phyloP scores from a whole-genome alignment of 768 basidiomycete genomes.

The Dioszegia crocea region DNA sequence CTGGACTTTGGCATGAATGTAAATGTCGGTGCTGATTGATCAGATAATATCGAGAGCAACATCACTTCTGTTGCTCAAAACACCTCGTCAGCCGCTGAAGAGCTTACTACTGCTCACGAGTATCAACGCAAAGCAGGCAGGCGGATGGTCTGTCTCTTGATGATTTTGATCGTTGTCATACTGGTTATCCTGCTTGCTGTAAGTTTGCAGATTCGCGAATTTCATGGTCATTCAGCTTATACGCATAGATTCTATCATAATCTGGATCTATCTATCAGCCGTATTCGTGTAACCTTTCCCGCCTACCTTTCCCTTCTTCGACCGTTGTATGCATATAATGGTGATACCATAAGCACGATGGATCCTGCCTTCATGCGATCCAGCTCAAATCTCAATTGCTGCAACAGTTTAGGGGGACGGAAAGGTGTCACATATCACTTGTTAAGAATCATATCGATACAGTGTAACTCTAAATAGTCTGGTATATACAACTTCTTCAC shows the following conservation, averaged over 20 bases:
- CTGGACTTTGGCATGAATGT: background rate
- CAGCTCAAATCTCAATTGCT: no score
- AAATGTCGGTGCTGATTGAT: background rate
- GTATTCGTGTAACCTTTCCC: background rate
- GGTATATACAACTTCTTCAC: constrained; percentile 6
- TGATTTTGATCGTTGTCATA: constrained; percentile 79
- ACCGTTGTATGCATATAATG: background rate
- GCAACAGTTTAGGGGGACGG: no score
- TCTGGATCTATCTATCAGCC: background rate
- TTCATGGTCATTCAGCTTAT: background rate
- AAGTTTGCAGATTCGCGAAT: constrained; percentile 50
- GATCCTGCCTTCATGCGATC: no score
- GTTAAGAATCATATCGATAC: constrained; percentile 1
- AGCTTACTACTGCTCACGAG: constrained; percentile 80
- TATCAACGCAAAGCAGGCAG: constrained; percentile 92
- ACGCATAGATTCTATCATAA: constrained; percentile 2
- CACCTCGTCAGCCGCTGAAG: constrained; percentile 74
- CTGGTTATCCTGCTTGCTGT: constrained; percentile 89
- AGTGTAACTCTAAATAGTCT: background rate
- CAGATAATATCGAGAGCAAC: constrained; percentile 94
- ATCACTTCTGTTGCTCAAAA: constrained; percentile 79
- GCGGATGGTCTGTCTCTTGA: constrained; percentile 80
- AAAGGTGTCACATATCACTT: no score
- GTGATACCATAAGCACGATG: background rate
- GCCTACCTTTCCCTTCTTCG: background rate